Conservation (phyloP, 192 early-diverging fungal species). For the Gonapodya prolifera region DNA sequence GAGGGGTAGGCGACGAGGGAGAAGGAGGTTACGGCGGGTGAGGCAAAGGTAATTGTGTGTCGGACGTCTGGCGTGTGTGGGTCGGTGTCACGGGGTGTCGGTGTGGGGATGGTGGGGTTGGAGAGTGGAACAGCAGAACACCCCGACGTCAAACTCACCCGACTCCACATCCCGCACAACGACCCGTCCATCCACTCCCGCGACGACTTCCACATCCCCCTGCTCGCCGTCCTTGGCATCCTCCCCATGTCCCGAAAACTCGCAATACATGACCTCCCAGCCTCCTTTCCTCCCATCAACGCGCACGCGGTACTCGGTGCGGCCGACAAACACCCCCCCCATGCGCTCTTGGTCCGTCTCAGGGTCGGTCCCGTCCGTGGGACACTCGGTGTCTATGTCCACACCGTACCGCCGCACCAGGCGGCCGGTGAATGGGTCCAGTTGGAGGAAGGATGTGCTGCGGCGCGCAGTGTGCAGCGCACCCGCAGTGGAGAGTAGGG, state of each 20-base stretch:
- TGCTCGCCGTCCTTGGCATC: background rate
- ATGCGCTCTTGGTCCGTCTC: background rate
- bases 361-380: background rate
- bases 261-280: background rate
- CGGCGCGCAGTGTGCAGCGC: background rate
- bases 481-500: background rate
- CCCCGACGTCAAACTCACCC: background rate
- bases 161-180: background rate
- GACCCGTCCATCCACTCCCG: background rate
- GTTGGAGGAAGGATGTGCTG: background rate
- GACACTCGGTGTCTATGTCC: background rate
- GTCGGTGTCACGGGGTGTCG: background rate
- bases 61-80: background rate
- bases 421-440: background rate
- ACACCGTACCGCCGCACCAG: background rate
- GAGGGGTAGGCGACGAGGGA: background rate
- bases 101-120: too few species aligned
- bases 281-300: background rate
- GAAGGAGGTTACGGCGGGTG: background rate
- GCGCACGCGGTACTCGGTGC: background rate
- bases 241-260: background rate
- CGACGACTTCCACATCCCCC: background rate
- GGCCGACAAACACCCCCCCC: background rate
- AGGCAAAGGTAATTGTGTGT: background rate
- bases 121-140: too few species aligned